Evolutionary conservation across 2,329 filamentous ascomycete genomes (phyloP), one percentile per base, ranked within the genome.

Genomic region (Alternaria metachromatica): DNA sequence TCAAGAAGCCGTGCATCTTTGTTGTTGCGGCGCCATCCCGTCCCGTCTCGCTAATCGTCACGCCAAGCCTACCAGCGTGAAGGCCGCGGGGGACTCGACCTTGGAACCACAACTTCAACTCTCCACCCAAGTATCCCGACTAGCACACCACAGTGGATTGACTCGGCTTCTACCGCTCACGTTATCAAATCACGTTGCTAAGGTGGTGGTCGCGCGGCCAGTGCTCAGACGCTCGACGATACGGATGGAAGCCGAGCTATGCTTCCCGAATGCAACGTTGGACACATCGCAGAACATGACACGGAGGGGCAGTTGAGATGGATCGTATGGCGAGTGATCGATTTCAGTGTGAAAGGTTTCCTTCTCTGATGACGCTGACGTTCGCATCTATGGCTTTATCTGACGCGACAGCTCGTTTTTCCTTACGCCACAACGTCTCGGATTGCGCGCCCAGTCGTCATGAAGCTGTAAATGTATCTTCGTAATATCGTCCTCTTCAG

Each of bases 221-320:
- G 67, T 71, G 69, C 70, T 75, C 68, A 70, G 70, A 74, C 68
- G 60, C 53, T 57, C 55, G 65, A 58, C 58, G 55, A 65, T 58
- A 51, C n/a, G 57, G 49, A 50, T n/a, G 55, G 26, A 15, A 44
- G 12, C 33, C 44, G 60, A 60, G 55, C 58, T 57, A 37, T 62
- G 55, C 55, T 70, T 60, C 68, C 68, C 60, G 65, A 60, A 72
- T 74, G 69, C 68, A 75, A 75, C 71, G 63, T 72, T 60, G 64
- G 64, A 58, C 50, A 54, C 61, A 44, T 55, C 56, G 44, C 43
- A 63, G 59, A 58, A 63, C 50, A 65, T 44, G 63, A 53, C 55
- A 57, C 44, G 23, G 58, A 56, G 41, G 44, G 49, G 59, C 56
- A 63, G 50, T 46, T 50, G 33, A 54, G 53, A 53, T 46, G 26